Base-by-base conservation (phyloP, 2,329 filamentous ascomycete species). In the Coleophoma cylindrospora region DNA sequence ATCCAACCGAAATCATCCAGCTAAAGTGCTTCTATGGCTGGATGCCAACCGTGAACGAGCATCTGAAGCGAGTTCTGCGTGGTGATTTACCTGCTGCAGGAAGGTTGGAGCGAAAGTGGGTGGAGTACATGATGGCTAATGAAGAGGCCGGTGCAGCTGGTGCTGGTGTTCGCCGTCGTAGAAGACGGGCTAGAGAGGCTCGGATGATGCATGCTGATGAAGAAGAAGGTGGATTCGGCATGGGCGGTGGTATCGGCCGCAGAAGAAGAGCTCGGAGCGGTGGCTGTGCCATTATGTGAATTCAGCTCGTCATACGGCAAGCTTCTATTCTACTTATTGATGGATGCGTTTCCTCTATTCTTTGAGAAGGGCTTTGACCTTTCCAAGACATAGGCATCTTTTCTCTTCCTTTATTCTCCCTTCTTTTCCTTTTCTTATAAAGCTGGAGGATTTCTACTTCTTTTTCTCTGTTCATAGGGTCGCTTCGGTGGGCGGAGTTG, bases 21-120 rank as follows among this genome's bases (percentile, higher is more conserved):
- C 77, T 97, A 40, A 96, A 96, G 68, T 95, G 91, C 68, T 97
- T 92, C 72, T 95, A 95, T 66, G 90, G 87, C 40, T 96, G 89
- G 81, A 92, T 97, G 70, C 89, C 89, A 71, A 96, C 91, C 0
- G 91, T 96, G 4, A 87, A 96, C 58, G 91, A 96, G 66, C 92
- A 97, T 68, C 91, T 84, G 48, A 92, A 91, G 70, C 82, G 91
- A 4, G 89, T 96, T 1, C 68, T 95, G 47, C 76, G 81, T 4
- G 89, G 89, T 7, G 88, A 96, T 54, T 79, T 90, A 51, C 74
- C 76, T 0, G 78, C 87, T 1, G 94, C 94, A 1, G 77, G 76
- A 36, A 76, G 89, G n/a, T 75, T 97, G 17, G 91, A 96, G 73
- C 79, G 84, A 56, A 95, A 92, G 66, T 97, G 92, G 92, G 86